Evolutionary conservation across 768 basidiomycete genomes (phyloP), one percentile per base, ranked within the genome.

Genomic region (Pulveroboletus sp.): DNA sequence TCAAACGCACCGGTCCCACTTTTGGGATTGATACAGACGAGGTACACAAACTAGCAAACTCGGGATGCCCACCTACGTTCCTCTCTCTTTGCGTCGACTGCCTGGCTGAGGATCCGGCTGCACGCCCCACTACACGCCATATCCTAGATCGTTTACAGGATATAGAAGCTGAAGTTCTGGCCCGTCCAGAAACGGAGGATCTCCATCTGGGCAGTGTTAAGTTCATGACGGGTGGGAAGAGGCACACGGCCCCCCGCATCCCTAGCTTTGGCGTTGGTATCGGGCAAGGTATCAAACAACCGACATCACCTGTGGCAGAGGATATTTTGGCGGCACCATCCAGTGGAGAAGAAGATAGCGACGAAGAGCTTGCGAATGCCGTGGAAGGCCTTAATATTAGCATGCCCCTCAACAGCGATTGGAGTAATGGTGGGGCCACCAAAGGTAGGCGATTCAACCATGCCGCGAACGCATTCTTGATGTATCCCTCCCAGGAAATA

Each of bases 171-270:
- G 89, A 94, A 56, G 83, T 98, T 4, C 71, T 94, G 8, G 67
- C 78, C 11, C 76, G 86, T 6, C 77, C 83, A 1, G 84, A 86
- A 52, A 75, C 74, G 8, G 81, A 82, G 27, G 83, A 87, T 53
- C 74, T 82, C 37, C 88, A 93, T 67, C 78, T 94, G 29, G 92
- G 93, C 7, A 92, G 88, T 51, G 73, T 96, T 69, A 86, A 84
- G 58, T 86, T 95, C 51, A 79, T 94, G 74, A 80, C 83, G 1
- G 80, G 81, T 10, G 74, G 75, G 4, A 85, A 80, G 65, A 76
- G 85, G 16, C 78, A 82, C 8, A 68, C 36, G 0, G 80, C 73
- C 1, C 87, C 84, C n/a, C 76, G 91, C 14, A 93, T 93, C 51
- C 90, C 90, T 1, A 93, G 89, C 69, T 93, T 93, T 62, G 88